phyloP scores from a whole-genome alignment of 2,329 filamentous ascomycete genomes.

The Paecilomyces fulvus region DNA sequence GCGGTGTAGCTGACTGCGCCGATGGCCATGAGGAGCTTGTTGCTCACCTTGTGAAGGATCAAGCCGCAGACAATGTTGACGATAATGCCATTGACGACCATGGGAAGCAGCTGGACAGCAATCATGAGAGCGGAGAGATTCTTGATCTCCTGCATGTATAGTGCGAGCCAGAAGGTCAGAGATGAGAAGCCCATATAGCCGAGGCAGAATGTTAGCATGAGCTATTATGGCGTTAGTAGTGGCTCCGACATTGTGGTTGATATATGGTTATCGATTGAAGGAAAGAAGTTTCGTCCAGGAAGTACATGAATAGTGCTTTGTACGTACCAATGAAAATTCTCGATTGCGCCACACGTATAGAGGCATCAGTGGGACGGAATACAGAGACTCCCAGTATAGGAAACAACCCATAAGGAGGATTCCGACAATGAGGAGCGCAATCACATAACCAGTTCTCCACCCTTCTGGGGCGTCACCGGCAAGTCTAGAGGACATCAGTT shows the following conservation, averaged over 20 bases:
- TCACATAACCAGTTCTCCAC: slow-evolving; percentile 55
- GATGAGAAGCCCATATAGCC: slow-evolving; percentile 57
- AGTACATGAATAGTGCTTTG: background rate
- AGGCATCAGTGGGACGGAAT: slow-evolving; percentile 44
- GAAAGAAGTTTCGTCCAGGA: background rate
- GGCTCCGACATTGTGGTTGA: background rate
- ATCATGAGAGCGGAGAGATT: slow-evolving; percentile 48
- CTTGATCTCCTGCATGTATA: slow-evolving; percentile 56
- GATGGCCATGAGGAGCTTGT: slow-evolving; percentile 53
- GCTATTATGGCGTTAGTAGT: slow-evolving; percentile 21
- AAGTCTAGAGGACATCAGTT: slow-evolving; percentile 21
- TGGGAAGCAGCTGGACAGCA: slow-evolving; percentile 56
- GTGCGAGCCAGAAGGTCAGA: slow-evolving; percentile 54
- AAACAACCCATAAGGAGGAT: slow-evolving; percentile 49
- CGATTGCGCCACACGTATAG: slow-evolving; percentile 50
- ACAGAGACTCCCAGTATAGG: slow-evolving; percentile 54
- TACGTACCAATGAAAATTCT: slow-evolving; percentile 53
- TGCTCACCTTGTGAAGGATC: slow-evolving; percentile 55
- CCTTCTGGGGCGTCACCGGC: slow-evolving; percentile 50
- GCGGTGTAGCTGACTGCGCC: slow-evolving; percentile 38
- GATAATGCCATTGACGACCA: slow-evolving; percentile 53
- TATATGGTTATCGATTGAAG: background rate
- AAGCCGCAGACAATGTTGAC: slow-evolving; percentile 57
- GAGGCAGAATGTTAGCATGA: slow-evolving; percentile 49
- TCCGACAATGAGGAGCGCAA: slow-evolving; percentile 55